These are phyloP conservation scores for Sparassis latifolia DNA, from an alignment of 1,284 basidiomycete species.

Conservation along the genomic window DNA sequence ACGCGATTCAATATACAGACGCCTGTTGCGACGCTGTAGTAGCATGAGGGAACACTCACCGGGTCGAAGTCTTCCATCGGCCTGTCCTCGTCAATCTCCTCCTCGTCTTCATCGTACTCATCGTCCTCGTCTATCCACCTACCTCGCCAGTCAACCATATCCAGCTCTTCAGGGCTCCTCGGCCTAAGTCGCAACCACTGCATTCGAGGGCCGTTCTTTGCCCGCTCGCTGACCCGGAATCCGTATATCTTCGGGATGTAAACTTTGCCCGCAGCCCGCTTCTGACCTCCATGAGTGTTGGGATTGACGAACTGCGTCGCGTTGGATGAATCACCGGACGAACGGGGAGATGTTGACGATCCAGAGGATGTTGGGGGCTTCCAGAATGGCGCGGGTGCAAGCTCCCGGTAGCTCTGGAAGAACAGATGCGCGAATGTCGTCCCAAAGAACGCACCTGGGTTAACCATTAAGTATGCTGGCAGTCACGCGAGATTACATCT, in stretches of 20 bases:
- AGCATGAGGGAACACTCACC: constrained; percentile 34
- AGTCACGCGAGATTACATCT: neutral
- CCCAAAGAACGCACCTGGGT: constrained; percentile 92
- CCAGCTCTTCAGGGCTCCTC: constrained; percentile 72
- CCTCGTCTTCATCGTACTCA: constrained; percentile 49
- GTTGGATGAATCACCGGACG: constrained; percentile 41
- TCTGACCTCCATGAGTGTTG: constrained; percentile 84
- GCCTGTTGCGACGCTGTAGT: neutral
- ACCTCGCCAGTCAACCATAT: constrained; percentile 82
- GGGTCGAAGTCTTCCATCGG: constrained; percentile 82
- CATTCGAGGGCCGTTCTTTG: constrained; percentile 93
- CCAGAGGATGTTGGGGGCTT: constrained; percentile 47
- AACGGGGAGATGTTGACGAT: constrained; percentile 46
- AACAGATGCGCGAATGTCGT: constrained; percentile 97
- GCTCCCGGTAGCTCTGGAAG: constrained; percentile 94
- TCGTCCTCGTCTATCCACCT: constrained; percentile 80
- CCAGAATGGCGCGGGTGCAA: constrained; percentile 84
- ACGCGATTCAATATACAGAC: constrained; percentile 4
- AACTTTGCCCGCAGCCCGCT: constrained; percentile 77
- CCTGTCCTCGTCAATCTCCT: constrained; percentile 60
- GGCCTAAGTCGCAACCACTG: constrained; percentile 90
- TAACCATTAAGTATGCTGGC: neutral
- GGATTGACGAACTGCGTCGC: constrained; percentile 67
- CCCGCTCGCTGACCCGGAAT: constrained; percentile 78
- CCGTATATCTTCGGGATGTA: constrained; percentile 95